Base-by-base conservation (phyloP, 495 filamentous ascomycete species). In the Aspergillus carlsbadensis region DNA sequence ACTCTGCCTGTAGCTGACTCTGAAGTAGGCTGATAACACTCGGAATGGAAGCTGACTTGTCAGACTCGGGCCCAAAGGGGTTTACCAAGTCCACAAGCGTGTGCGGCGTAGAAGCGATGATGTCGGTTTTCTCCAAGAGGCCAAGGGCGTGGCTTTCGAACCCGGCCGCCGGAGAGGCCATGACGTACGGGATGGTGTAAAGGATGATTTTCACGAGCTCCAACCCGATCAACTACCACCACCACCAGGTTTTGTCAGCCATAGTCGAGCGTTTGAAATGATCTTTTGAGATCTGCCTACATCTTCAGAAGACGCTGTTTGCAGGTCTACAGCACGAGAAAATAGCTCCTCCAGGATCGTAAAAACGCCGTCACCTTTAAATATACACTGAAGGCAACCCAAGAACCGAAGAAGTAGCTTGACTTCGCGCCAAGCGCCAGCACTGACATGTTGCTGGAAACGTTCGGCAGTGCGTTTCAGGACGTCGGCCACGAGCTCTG, bases 181-280 rank as follows among this genome's bases (percentile, higher is more conserved):
- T 85, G 35, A 93, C 78, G 70, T 97, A 99, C 6, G 94, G 93
- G 55, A 98, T 87, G 0, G 91, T 94, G 37, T 96, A 83, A 36
- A 97, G 82, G 53, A 97, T 95, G 60, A 97, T 90, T 71, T 97
- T 97, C 66, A 96, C 90, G 41, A 99, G 81, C 72, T 98, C 94
- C 31, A 99, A 78, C 2, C 91, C 89, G 56, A 81, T 66, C 36
- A 80, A 68, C 78, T 81, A 48, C 42, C 44, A 20, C n/a, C n/a
- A n/a, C n/a, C n/a, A n/a, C n/a, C n/a, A n/a, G n/a, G n/a, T n/a
- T n/a, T n/a, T n/a, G n/a, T n/a, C n/a, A n/a, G n/a, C n/a, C n/a
- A n/a, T n/a, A n/a, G n/a, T n/a, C n/a, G n/a, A n/a, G n/a, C n/a
- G n/a, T n/a, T n/a, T n/a, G n/a, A n/a, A n/a, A n/a, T n/a, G n/a